These are phyloP conservation scores for Keithomyces neogunnii DNA, from an alignment of 2,329 filamentous ascomycete genomes.

Conservation along the genomic window DNA sequence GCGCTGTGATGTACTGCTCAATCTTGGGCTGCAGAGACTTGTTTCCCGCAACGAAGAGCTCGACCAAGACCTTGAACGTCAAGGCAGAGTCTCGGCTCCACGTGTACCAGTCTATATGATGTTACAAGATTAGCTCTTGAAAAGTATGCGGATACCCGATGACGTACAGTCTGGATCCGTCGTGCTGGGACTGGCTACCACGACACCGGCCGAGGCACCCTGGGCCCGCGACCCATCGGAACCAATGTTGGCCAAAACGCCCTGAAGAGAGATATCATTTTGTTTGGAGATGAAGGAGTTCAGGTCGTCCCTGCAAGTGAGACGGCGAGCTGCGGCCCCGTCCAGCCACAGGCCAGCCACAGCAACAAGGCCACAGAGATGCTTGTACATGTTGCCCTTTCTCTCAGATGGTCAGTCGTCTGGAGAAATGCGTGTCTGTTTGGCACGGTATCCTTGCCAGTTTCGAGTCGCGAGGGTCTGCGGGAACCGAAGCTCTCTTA, in stretches of 20 bases:
- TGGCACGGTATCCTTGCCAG: too few relatives aligned
- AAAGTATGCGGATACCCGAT: not conserved
- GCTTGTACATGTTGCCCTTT: constrained; percentile 1
- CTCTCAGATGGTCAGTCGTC: not conserved
- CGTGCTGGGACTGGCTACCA: constrained; percentile 46
- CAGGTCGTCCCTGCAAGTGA: constrained; percentile 16
- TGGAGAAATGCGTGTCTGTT: too few relatives aligned
- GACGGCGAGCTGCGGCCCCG: not conserved
- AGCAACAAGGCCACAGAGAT: constrained; percentile 1
- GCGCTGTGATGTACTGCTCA: constrained; percentile 56
- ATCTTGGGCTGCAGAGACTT: constrained; percentile 51
- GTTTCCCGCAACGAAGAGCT: constrained; percentile 51
- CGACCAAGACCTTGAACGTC: constrained; percentile 57
- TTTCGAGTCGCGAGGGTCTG: too few relatives aligned
- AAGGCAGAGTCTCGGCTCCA: constrained; percentile 72
- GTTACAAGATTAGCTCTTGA: not conserved
- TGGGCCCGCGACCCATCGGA: constrained; percentile 36
- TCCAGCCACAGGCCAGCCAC: constrained; percentile 2
- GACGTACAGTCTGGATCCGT: constrained; percentile 43
- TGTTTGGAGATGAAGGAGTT: constrained; percentile 12
- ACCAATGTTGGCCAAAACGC: constrained; percentile 40
- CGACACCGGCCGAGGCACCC: constrained; percentile 39
- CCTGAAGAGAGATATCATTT: constrained; percentile 11
- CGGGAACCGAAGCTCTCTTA: not conserved
- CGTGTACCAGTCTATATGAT: constrained; percentile 56